Conservation (phyloP, 768 basidiomycete species). For the Artomyces pyxidatus region DNA sequence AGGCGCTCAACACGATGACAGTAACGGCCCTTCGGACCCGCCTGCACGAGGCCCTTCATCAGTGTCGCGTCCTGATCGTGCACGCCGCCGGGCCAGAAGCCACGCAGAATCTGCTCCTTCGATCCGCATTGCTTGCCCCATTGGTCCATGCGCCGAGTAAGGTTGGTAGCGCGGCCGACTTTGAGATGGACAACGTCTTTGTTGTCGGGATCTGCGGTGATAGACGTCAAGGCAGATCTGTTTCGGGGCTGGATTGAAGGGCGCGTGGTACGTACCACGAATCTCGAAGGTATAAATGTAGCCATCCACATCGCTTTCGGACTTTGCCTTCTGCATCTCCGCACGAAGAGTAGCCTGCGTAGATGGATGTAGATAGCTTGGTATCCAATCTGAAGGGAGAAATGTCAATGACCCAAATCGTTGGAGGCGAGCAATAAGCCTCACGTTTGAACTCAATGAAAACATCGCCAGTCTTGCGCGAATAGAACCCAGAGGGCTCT, state of each 20-base stretch:
- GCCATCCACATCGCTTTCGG: conserved; percentile 54
- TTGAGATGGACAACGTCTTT: conserved; percentile 53
- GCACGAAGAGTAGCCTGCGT: conserved; percentile 49
- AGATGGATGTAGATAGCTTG: conserved; percentile 48
- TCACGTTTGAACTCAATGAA: conserved; percentile 55
- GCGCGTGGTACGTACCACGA: conserved; percentile 38
- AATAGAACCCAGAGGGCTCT: conserved; percentile 47
- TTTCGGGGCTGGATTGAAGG: neutral
- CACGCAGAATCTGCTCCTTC: conserved; percentile 64
- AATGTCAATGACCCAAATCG: neutral
- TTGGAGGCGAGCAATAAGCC: conserved; percentile 9
- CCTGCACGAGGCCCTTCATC: conserved; percentile 53
- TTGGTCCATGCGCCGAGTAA: conserved; percentile 64
- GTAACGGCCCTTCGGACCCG: conserved; percentile 53
- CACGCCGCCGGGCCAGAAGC: conserved; percentile 60
- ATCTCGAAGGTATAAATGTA: conserved; percentile 84
- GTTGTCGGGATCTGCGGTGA: conserved; percentile 23
- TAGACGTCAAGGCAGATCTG: neutral
- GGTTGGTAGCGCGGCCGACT: conserved; percentile 71
- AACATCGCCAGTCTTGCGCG: conserved; percentile 33
- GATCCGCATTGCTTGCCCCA: conserved; percentile 80
- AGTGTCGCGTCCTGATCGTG: conserved; percentile 33
- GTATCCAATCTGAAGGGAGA: conserved; percentile 59
- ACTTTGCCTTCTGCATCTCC: conserved; percentile 47
- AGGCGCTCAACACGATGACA: conserved; percentile 74